Base-by-base conservation (phyloP, 208 protist genomes). In the Trichomonas tenax region DNA sequence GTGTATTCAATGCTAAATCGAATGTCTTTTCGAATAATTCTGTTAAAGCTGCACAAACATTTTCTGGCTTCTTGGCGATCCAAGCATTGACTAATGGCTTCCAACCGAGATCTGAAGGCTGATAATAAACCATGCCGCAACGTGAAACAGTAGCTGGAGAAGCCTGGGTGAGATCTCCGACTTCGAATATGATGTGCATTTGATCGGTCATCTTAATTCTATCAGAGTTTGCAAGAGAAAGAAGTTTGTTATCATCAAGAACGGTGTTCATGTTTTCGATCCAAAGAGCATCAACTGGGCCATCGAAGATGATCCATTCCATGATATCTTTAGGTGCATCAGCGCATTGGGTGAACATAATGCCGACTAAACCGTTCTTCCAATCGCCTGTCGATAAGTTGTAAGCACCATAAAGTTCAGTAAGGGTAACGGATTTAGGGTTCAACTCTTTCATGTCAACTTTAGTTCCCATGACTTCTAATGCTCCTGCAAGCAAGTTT, bases 231-330 rank as follows among this genome's bases (percentile, higher is more conserved):
- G 99, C 97, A 36, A 99, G 98, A 97, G 98, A 99, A 0, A 99
- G 98, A 96, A 99, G 98, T 97, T 99, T 99, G 98, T 99, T 99
- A 97, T 99, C 99, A 97, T 99, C 99, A 8, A 99, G 97, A 1
- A 99, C 99, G 6, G 99, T 99, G 98, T 99, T 99, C 98, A 99
- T 98, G 97, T 99, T 99, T 97, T 99, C 99, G 98, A 99, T 99
- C 99, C 99, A 99, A 26, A 99, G 96, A 10, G 99, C 98, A 97
- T 99, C 99, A 40, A 99, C 99, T 34, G 99, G 99, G 31, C 99
- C 99, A 97, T 99, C 99, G 97, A 99, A 99, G 14, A 99, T 98
- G 90, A 99, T 98, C 98, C 98, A 99, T 93, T 99, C 95, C 48
- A 96, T 96, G 0, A 96, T 96, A 3, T 96, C 41, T 97, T 96